These are phyloP conservation scores for Croton laevigatus DNA, from an alignment of 441 rosid species.

Conservation along the genomic window DNA sequence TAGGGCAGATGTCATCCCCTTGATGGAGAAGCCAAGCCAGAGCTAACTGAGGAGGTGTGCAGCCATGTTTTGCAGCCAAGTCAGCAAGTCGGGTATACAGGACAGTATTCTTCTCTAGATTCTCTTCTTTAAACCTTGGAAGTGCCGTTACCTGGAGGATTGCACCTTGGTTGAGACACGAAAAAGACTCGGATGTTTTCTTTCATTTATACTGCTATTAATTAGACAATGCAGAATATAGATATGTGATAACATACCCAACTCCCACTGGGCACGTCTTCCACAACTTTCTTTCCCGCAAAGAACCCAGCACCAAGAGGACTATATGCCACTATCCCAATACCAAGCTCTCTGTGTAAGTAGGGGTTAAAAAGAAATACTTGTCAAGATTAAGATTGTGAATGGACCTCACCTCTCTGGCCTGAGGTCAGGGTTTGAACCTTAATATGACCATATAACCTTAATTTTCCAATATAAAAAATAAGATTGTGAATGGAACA, in stretches of 20 bases:
- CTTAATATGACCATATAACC: too few species aligned
- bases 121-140: slow-evolving; percentile 45
- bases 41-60: slow-evolving; percentile 50
- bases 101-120: slow-evolving; percentile 46
- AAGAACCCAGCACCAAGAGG: slow-evolving; percentile 55
- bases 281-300: slow-evolving; percentile 44
- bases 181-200: neutral
- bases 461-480: too few species aligned
- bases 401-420: too few species aligned
- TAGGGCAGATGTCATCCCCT: slow-evolving; percentile 48
- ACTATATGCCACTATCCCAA: slow-evolving; percentile 43
- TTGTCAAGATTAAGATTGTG: neutral
- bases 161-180: neutral
- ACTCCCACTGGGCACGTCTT: slow-evolving; percentile 29
- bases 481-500: neutral
- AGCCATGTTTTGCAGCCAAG: slow-evolving; percentile 37
- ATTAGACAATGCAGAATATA: neutral
- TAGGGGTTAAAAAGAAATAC: neutral
- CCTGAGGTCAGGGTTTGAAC: too few species aligned
- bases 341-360: slow-evolving; percentile 42
- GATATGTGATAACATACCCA: neutral
- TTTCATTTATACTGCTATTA: neutral
- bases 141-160: slow-evolving; percentile 20
- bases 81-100: slow-evolving; percentile 29
- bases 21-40: slow-evolving; percentile 54